Base-by-base conservation (phyloP, 2,329 filamentous ascomycete genomes). In the Xylariaceae sp. region DNA sequence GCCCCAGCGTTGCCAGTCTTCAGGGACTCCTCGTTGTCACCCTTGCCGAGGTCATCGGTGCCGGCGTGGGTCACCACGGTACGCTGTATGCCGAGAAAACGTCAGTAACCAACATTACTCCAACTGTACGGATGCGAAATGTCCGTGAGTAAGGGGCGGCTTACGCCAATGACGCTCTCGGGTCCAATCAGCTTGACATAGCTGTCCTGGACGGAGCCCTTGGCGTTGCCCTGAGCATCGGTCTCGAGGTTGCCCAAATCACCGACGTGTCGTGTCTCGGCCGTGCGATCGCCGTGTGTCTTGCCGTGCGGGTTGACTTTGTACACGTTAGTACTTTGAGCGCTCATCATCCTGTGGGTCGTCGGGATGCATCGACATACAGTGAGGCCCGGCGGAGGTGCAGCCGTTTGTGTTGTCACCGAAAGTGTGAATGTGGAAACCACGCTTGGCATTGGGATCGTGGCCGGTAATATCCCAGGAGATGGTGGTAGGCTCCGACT, bases 341-440 rank as follows among this genome's bases (percentile, higher is more conserved):
- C 35, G 38, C 9, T 9, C 16, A 18, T 26, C 16, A 31, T 41
- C 17, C 33, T 17, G 18, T n/a, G 19, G 33, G 17, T 36, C 15
- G 9, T 21, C 26, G 14, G 26, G 28, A 34, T 13, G 32, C 21
- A 13, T 14, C n/a, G 24, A 71, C 86, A 65, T 74, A 94, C 88
- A 98, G 76, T 98, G 92, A 69, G 92, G 90, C 38, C 92, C 92
- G 54, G 92, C 92, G 54, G 86, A 94, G 53, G 90, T 97, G 85
- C 92, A 98, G 68, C 92, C 92, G 73, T 98, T 98, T 77, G 92
- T 97, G 80, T 97, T 97, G 79, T 97, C 92, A 66, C 92, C 92
- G 62, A 95, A 98, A 68, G 92, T 87, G 76, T 98, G 92, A 63
- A 98, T 83, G 78, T 98, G 92, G 78, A 97, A 88, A 69, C 88